These are phyloP conservation scores for Neonectria neomacrospora DNA, from an alignment of 2,329 filamentous ascomycete genomes.

Conservation along the genomic window DNA sequence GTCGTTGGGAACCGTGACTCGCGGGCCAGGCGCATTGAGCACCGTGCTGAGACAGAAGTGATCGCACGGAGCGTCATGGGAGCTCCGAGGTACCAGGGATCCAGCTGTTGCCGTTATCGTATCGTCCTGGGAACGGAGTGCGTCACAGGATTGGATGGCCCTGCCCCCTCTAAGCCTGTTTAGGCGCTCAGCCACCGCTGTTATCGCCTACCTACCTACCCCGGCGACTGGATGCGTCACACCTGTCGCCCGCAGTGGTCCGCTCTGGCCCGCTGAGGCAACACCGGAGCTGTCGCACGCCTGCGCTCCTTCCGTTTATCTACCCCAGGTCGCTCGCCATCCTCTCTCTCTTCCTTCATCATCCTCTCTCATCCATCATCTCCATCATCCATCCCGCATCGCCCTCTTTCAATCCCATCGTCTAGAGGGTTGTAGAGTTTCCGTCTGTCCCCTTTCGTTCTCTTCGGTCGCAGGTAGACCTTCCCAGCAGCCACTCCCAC, in stretches of 20 bases:
- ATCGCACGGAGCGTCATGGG: conserved; percentile 42
- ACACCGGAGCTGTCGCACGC: conserved; percentile 47
- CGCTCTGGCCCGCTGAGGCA: conserved; percentile 47
- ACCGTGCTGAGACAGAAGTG: conserved; percentile 17
- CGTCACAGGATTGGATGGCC: conserved; percentile 41
- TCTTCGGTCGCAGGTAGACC: conserved; percentile 53
- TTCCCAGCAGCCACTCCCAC: conserved; percentile 26
- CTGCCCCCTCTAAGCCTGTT: conserved; percentile 33
- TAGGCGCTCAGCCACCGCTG: conserved; percentile 44
- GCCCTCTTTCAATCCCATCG: conserved; percentile 39
- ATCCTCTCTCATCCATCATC: conserved; percentile 43
- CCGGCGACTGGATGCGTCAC: conserved; percentile 50
- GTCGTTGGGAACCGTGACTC: conserved; percentile 33
- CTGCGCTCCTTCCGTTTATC: conserved; percentile 44
- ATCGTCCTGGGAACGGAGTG: conserved; percentile 47
- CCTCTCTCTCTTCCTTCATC: conserved; percentile 45
- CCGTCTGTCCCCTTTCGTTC: conserved; percentile 43
- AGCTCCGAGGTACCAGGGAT: conserved; percentile 39
- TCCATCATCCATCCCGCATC: conserved; percentile 38
- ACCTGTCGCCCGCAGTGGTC: conserved; percentile 37
- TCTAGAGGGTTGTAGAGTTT: conserved; percentile 39
- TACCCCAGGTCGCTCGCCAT: conserved; percentile 46
- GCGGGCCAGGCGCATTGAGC: conserved; percentile 23
- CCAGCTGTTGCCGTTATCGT: conserved; percentile 46
- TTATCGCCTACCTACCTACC: conserved; percentile 47